Evolutionary conservation across 495 filamentous ascomycete genomes (phyloP).

Genomic region (Tuber umbilicatum): DNA sequence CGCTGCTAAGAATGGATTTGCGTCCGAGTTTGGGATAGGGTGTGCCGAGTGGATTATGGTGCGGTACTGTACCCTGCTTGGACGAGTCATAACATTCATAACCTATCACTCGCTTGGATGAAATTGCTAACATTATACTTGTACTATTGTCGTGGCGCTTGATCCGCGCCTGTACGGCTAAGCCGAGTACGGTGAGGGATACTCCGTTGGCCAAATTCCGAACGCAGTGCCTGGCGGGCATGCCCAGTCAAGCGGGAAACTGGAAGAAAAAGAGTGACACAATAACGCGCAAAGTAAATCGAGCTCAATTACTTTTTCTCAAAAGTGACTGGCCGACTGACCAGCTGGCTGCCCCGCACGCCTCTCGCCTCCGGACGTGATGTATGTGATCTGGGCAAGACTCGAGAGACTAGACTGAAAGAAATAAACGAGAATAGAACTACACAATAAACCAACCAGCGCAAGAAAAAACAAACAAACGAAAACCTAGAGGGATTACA

Average conservation of each 20-base stretch:
- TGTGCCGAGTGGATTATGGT: no score
- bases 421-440: neutral
- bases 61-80: neutral
- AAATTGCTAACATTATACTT: neutral
- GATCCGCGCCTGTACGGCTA: neutral
- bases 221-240: neutral
- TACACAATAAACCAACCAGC: neutral
- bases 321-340: neutral
- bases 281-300: neutral
- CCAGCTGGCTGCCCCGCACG: neutral
- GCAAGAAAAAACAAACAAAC: slow-evolving; percentile 3
- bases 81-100: neutral
- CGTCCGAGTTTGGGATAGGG: no score
- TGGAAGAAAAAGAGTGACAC: neutral
- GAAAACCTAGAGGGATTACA: neutral
- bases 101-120: neutral
- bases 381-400: neutral
- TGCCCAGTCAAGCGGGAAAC: neutral
- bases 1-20: no score
- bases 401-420: neutral
- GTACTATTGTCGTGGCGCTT: no score
- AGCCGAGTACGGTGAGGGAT: neutral
- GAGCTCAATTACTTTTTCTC: neutral
- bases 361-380: neutral
- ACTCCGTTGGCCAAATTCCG: neutral